phyloP scores from a whole-genome alignment of 495 filamentous ascomycete genomes.

The Cairneyella variabilis region DNA sequence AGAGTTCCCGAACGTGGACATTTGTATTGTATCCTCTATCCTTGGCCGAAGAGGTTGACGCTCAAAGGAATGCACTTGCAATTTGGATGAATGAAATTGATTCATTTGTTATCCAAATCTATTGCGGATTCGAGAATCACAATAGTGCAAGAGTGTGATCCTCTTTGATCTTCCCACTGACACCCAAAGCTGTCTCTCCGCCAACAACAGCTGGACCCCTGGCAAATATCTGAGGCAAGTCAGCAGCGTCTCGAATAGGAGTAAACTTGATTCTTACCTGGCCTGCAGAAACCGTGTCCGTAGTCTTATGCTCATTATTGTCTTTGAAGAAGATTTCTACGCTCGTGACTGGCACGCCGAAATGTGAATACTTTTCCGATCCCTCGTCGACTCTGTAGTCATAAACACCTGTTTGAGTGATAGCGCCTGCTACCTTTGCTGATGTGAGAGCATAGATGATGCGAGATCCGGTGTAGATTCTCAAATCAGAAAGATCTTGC shows the following conservation, averaged over 20 bases:
- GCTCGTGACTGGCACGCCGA: conserved; percentile 76
- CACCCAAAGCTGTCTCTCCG: conserved; percentile 53
- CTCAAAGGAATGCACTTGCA: too few species aligned
- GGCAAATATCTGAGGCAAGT: conserved; percentile 52
- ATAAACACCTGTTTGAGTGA: conserved; percentile 77
- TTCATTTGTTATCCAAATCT: too few species aligned
- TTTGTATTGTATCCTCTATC: too few species aligned
- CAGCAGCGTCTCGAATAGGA: conserved; percentile 9
- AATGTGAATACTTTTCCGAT: conserved; percentile 54
- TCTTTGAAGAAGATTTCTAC: conserved; percentile 72
- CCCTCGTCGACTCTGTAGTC: conserved; percentile 68
- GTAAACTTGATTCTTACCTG: conserved; percentile 46
- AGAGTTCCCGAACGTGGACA: too few species aligned
- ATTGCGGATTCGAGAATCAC: too few species aligned
- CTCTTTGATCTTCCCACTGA: conserved; percentile 49
- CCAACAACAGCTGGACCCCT: conserved; percentile 65
- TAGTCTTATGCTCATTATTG: conserved; percentile 52
- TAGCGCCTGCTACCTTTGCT: conserved; percentile 76
- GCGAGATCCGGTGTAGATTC: conserved; percentile 73
- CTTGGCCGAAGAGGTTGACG: too few species aligned
- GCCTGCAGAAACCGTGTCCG: conserved; percentile 55
- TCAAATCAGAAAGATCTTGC: conserved; percentile 68
- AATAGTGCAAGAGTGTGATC: conserved; percentile 50
- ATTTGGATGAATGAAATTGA: not conserved
- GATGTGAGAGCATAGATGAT: conserved; percentile 84